Evolutionary conservation across 2,329 filamentous ascomycete genomes (phyloP).

Genomic region (Didymella pomorum): DNA sequence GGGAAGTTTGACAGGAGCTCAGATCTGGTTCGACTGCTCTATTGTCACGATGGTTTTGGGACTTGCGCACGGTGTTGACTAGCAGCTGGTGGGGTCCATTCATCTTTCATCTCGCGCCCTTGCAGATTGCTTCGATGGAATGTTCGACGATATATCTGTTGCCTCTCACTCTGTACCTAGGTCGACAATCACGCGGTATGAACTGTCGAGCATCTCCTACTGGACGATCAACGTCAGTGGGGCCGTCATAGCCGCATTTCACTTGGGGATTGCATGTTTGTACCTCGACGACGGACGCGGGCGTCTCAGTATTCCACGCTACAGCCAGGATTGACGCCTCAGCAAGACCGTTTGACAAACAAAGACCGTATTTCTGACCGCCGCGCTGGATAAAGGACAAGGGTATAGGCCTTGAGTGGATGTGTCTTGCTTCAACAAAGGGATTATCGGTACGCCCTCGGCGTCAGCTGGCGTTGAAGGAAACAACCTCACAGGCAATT

Average conservation of each 20-base stretch:
- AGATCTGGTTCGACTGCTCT: not conserved
- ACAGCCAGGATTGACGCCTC: constrained; percentile 13
- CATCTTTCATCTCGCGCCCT: not conserved
- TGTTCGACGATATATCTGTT: not conserved
- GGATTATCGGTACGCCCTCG: not conserved
- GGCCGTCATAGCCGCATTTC: not conserved
- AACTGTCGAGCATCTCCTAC: not conserved
- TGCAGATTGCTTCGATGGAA: not conserved
- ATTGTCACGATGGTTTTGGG: not conserved
- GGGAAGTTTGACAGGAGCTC: no score
- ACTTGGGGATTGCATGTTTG: not conserved
- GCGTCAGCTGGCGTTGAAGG: not conserved
- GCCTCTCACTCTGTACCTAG: not conserved
- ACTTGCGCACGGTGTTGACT: not conserved
- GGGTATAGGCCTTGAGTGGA: not conserved
- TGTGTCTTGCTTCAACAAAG: not conserved
- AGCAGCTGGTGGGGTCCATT: not conserved
- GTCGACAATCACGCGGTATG: no score
- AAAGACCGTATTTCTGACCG: not conserved
- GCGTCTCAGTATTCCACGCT: not conserved
- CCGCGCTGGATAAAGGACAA: not conserved
- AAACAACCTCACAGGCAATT: not conserved
- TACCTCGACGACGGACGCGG: not conserved
- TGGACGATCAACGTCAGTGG: not conserved
- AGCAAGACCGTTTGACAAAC: not conserved